Base-by-base conservation (phyloP, 1,139 yeast species). In the Pichia sp. region DNA sequence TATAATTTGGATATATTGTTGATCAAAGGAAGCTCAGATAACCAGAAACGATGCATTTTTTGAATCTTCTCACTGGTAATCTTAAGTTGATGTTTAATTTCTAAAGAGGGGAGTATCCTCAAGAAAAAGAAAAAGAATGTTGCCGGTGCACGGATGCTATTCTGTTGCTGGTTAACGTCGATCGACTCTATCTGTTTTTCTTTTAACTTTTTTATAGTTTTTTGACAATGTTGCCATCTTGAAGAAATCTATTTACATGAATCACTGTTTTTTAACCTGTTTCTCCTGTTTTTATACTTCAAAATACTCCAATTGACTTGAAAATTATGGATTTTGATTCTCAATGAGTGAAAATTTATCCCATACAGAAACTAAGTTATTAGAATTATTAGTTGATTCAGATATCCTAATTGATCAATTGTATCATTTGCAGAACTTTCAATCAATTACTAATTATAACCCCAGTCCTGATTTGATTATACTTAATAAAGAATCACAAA, bases 371-470 rank as follows among this genome's bases (percentile, higher is more conserved):
- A 15, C 20, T 12, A 37, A 45, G 23, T 18, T 50, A 36, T 29
- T 50, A 35, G 44, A 47, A 12, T 23, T 50, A 24, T 37, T 50
- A 11, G 49, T 50, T 27, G 53, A 50, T 15, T 46, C 50, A 18
- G 47, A 68, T 34, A 47, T 65, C 8, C 54, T 72, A 36, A 57
- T 70, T 0, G 69, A 70, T 47, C 77, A 75, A 52, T 58, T 74
- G 16, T 74, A 68, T 48, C 77, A 74, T 56, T 56, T 74, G 38
- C 58, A 66, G 41, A 67, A 71, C 50, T 74, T 65, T 54, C 69
- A 73, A 7, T 71, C 88, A 3, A 65, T 84, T 20, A 79, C 76
- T 0, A 73, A 74, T 42, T 84, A 80, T 73, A 76, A 81, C 52
- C 54, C 56, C 16, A 41, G 12, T 36, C 88, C 89, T n/a, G 42